Evolutionary conservation across 2,329 filamentous ascomycete species (phyloP), one percentile per base, ranked within the genome.

Genomic region (Aschersonia sp.): DNA sequence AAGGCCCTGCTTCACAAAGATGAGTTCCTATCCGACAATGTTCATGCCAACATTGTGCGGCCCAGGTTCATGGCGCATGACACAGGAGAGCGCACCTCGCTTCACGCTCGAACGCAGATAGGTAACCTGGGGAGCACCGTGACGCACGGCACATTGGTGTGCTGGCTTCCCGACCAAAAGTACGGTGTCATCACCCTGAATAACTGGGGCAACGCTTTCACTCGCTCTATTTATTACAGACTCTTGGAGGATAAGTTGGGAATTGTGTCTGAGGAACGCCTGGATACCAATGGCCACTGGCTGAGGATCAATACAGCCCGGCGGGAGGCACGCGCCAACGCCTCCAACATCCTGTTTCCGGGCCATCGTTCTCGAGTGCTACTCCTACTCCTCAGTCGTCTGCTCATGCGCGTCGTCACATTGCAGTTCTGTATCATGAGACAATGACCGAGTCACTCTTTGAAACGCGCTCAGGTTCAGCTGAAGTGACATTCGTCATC

Each of bases 1-100:
- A 59, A 61, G 32, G 70, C 68, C 28, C 60, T 77, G 20, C 58
- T 78, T 32, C 54, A 63, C 9, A 41, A 54, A 45, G 32, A 46
- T 0, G 45, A 32, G 5, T 57, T 58, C 5, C 53, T 62, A 5
- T 58, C 58, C 0, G 30, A 51, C 5, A 51, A 44, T 0, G 54
- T 52, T 9, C 59, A 61, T 47, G 31, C 48, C 6, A 57, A 61
- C 20, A 54, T 66, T 5, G 56, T 56, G 32, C 56, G 41, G 9
- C 58, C 63, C 12, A 48, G 60, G 1, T 56, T 52, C 6, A 47
- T 63, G 3, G 49, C 54, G 44, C 32, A 43, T 29, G 40, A 20
- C 38, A 4, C 38, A n/a, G 46, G 38, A 40, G 4, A 31, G 6
- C 29, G 46, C 30, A 47, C 46, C n/a, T 3, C 9, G 20, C n/a